These are phyloP conservation scores for Wickerhamiella musiphila DNA, from an alignment of 805 yeast species.

Conservation along the genomic window DNA sequence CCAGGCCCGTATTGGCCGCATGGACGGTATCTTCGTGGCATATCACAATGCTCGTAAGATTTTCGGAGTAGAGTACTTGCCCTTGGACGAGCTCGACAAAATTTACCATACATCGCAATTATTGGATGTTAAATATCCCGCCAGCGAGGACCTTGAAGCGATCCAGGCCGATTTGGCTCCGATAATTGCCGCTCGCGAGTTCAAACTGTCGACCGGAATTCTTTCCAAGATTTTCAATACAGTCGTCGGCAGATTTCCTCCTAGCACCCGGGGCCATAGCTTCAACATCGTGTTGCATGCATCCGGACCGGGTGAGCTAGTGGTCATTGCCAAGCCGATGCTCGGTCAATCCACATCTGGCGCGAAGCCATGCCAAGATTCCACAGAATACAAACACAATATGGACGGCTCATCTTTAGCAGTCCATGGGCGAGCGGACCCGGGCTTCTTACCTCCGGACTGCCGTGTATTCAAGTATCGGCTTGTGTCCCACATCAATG, in stretches of 20 bases:
- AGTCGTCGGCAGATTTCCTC: slow-evolving; percentile 18
- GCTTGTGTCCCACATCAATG: slow-evolving; percentile 13
- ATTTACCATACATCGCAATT: slow-evolving; percentile 34
- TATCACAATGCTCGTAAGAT: slow-evolving; percentile 67
- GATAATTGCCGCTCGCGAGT: slow-evolving; percentile 49
- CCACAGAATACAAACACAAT: background rate
- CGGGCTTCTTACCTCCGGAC: slow-evolving; percentile 11
- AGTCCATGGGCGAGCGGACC: slow-evolving; percentile 6
- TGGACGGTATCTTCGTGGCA: slow-evolving; percentile 93
- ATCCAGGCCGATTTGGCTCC: slow-evolving; percentile 23
- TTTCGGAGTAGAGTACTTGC: slow-evolving; percentile 83
- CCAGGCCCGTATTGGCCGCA: slow-evolving; percentile 87
- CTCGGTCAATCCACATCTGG: slow-evolving; percentile 11
- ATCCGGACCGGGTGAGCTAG: slow-evolving; percentile 13
- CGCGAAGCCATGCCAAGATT: slow-evolving; percentile 10
- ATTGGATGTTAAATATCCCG: slow-evolving; percentile 3
- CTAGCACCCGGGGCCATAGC: slow-evolving; percentile 3
- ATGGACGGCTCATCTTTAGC: slow-evolving; percentile 11
- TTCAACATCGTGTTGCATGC: slow-evolving; percentile 14
- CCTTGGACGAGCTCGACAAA: slow-evolving; percentile 53
- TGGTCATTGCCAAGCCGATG: slow-evolving; percentile 18
- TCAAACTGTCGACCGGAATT: slow-evolving; percentile 38
- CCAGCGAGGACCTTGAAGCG: slow-evolving; percentile 12
- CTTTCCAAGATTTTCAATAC: slow-evolving; percentile 30
- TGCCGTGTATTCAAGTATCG: slow-evolving; percentile 12